Base-by-base conservation (phyloP, 2,329 filamentous ascomycete genomes). In the Beauveria sp. region DNA sequence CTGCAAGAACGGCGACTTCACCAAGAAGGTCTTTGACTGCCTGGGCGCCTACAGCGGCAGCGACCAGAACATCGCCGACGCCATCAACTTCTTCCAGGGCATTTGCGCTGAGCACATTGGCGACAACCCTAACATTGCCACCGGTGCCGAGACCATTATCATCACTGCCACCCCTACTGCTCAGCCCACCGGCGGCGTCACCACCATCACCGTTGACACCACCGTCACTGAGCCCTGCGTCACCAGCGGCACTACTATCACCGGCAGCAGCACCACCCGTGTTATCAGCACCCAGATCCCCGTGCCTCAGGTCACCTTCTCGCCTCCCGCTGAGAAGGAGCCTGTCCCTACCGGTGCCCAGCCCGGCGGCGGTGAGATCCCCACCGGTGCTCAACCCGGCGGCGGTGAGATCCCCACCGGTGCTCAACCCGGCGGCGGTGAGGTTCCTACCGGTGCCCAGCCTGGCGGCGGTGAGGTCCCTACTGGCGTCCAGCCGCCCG, bases 51-150 rank as follows among this genome's bases (percentile, higher is more conserved):
- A 49, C 82, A 89, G 87, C 66, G 81, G 82, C 63, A 82, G 82
- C 63, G 82, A 87, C 64, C 79, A 83, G 51, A 83, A 90, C 71
- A 81, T 93, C 68, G 80, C 85, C 60, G 77, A 86, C 68, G 90
- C 91, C 64, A 82, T 95, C 63, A 83, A 84, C 69, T 96, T 90
- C 85, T 88, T 97, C 81, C 88, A 93, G 75, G 93, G 93, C 73
- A 90, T 98, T 77, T 98, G 93, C 79, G 91, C 89, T 62, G 77
- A 83, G 59, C 88, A 88, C 75, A 83, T 91, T 42, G 79, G 83
- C 18, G 69, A 83, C 72, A 96, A 97, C 83, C 91, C 93, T n/a
- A 90, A 82, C 66, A 90, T 98, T 69, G 84, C 91, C 71, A 96
- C 89, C 55, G 86, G 84, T 65, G 86, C 91, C 67, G 85, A 89